Conservation (phyloP, 371 early-diverging fungal species). For the Rhizopus delemar region DNA sequence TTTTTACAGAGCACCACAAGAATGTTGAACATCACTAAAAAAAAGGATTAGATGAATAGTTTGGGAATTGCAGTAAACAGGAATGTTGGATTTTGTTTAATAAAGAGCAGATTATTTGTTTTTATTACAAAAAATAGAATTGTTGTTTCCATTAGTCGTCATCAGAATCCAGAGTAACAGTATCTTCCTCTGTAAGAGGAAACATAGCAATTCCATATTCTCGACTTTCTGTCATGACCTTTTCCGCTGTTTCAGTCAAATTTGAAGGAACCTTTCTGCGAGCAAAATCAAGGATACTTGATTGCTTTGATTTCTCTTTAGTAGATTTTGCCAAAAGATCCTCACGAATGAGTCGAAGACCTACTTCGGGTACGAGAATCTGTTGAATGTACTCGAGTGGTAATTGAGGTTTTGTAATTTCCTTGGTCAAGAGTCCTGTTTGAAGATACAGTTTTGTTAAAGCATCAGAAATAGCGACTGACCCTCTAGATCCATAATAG, state of each 20-base stretch:
- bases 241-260: constrained; percentile 15
- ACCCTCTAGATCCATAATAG: constrained; percentile 59
- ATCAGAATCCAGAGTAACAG: not conserved
- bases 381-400: constrained; percentile 60
- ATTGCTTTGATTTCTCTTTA: not conserved
- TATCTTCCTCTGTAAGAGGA: constrained; percentile 15
- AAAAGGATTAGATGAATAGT: constrained; percentile 1
- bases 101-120: not conserved
- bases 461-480: constrained; percentile 36
- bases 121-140: not conserved
- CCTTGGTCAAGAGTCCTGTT: constrained; percentile 29
- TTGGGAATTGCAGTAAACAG: not conserved
- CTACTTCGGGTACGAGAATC: constrained; percentile 59
- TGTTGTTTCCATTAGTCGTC: not conserved
- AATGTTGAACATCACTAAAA: constrained; percentile 67
- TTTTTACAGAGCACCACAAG: constrained; percentile 66
- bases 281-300: not conserved
- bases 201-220: constrained; percentile 26
- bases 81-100: not conserved
- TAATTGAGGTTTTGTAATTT: constrained; percentile 40
- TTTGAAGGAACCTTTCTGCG: not conserved
- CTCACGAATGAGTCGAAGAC: constrained; percentile 46
- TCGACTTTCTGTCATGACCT: constrained; percentile 27
- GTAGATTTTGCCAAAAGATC: constrained; percentile 24
- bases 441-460: constrained; percentile 36